Evolutionary conservation across 2,329 filamentous ascomycete species (phyloP), one percentile per base, ranked within the genome.

Genomic region (Aspergillus oerlinghausenensis): DNA sequence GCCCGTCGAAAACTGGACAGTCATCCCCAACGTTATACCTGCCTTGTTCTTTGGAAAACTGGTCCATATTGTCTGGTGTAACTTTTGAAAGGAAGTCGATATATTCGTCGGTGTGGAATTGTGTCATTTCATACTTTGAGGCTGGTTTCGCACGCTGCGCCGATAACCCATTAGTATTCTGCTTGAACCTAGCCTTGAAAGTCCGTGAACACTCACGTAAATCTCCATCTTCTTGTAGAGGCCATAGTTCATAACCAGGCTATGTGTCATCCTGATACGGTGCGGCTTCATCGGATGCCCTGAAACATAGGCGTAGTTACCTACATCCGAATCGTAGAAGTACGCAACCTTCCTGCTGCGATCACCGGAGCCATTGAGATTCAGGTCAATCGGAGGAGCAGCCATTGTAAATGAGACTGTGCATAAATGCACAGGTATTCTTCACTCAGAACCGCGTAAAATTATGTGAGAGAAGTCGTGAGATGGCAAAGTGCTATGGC

Each of bases 51-150:
- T 92, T 89, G 65, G 88, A 84, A 70, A 91, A 97, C 63, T 84
- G 84, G 66, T 99, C 95, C 90, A 97, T 97, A 72, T 99, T 99
- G 78, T 99, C 94, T 1, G 94, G 95, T 0, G 94, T 97, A 55
- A 99, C 94, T 67, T 95, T 96, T 60, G 84, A 84, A 47, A 88
- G 77, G 68, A 88, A 88, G 55, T 88, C 86, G 68, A 88, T 85
- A 70, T 88, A 88, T 79, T 88, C 86, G 71, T 88, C 86, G 8
- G 86, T 88, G 71, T 88, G 86, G 70, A 88, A 88, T 70, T 88
- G 86, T 60, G 85, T 87, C 85, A 88, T 88, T 68, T 88, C 86
- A 70, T 84, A 85, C 66, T 85, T 86, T 50, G 84, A 85, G 7
- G 86, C 77, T 83, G 89, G 89, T 79, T 93, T 93, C 54, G 89